Evolutionary conservation across 345 rosid genomes (phyloP).

Genomic region (Combretum micranthum): DNA sequence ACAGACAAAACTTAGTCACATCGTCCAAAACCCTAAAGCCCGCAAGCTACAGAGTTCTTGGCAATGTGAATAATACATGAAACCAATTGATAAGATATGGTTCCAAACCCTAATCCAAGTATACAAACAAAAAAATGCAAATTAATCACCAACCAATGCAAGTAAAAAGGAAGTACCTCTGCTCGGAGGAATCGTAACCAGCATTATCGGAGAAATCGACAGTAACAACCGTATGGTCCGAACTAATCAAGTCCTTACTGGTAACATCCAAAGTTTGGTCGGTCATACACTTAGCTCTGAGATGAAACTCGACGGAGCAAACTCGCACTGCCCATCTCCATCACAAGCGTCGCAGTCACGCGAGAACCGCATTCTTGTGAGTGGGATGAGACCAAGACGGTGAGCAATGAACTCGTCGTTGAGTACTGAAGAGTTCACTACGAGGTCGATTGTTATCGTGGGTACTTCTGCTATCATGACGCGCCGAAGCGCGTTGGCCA

Average conservation of each 20-base stretch:
- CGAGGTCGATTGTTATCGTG: conserved; percentile 90
- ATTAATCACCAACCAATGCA: neutral
- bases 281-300: conserved; percentile 61
- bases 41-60: too few relatives aligned
- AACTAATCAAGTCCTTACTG: conserved; percentile 74
- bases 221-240: conserved; percentile 80
- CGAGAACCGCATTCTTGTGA: conserved; percentile 91
- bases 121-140: neutral
- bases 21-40: too few relatives aligned
- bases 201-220: conserved; percentile 63
- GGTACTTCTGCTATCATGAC: conserved; percentile 98
- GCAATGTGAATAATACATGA: too few relatives aligned
- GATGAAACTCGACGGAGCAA: conserved; percentile 89
- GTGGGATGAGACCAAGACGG: conserved; percentile 88
- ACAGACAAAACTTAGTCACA: too few relatives aligned
- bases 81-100: too few relatives aligned
- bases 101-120: too few relatives aligned
- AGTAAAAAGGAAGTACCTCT: conserved; percentile 26
- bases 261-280: conserved; percentile 93
- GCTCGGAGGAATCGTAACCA: conserved; percentile 52
- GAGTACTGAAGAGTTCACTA: conserved; percentile 83
- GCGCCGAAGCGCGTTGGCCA: conserved; percentile 97
- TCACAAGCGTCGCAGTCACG: conserved; percentile 95
- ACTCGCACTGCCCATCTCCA: conserved; percentile 97
- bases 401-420: conserved; percentile 97